Evolutionary conservation across 2,329 filamentous ascomycete species (phyloP).

Genomic region (Coniochaeta hoffmannii): DNA sequence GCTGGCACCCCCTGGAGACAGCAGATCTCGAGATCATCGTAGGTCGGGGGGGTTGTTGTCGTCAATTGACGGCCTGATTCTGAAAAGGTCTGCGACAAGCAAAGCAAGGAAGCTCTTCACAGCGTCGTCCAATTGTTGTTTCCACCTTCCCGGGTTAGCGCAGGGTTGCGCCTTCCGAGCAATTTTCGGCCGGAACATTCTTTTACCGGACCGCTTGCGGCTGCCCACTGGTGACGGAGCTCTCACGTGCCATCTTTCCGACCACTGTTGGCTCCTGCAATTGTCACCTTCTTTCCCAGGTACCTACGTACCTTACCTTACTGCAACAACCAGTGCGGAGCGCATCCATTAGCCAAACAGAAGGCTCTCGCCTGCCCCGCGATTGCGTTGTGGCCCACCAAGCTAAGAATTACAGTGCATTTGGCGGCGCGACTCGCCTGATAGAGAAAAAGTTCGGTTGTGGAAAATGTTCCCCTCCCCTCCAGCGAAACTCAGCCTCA

Average conservation of each 20-base stretch:
- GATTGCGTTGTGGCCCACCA: conserved; percentile 6
- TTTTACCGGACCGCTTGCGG: conserved; percentile 4
- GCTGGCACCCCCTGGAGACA: conserved; percentile 50
- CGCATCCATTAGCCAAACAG: neutral
- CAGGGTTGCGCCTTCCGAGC: conserved; percentile 15
- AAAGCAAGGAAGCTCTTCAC: conserved; percentile 16
- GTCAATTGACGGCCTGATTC: conserved; percentile 41
- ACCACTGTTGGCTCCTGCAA: neutral
- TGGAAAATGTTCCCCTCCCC: neutral
- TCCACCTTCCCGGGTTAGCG: conserved; percentile 10
- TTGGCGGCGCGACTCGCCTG: neutral
- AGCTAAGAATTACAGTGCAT: neutral
- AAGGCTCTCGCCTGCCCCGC: conserved; percentile 3
- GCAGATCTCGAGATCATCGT: conserved; percentile 58
- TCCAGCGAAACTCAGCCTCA: neutral
- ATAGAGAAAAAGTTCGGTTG: conserved; percentile 5
- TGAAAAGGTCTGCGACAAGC: conserved; percentile 18
- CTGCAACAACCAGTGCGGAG: no score
- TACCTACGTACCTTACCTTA: no score
- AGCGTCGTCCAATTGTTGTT: conserved; percentile 21
- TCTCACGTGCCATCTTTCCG: neutral
- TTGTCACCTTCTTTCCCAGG: neutral
- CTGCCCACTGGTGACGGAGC: neutral
- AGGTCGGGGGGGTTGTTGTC: conserved; percentile 43
- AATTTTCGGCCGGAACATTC: conserved; percentile 16